A percentile compares a stretch with the other conserved stretches of the same genome.
phyloP scores from a whole-genome alignment of 2,329 filamentous ascomycete species.

The Paecilomyces variotii region DNA sequence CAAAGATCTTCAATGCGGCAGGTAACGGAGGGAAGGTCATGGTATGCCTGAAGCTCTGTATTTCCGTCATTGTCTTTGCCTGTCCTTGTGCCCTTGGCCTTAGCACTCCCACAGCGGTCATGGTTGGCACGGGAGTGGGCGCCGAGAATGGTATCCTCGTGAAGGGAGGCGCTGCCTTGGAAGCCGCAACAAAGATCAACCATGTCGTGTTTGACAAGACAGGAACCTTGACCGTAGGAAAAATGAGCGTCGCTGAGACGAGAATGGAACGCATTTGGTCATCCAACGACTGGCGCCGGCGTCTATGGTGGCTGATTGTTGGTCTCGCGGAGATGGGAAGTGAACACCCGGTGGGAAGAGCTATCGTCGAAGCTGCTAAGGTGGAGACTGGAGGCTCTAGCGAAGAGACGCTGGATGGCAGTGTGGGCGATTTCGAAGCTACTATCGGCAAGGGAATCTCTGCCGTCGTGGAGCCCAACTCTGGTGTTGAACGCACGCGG shows the following conservation, averaged over 20 bases:
- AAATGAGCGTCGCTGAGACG: slow-evolving; percentile 79
- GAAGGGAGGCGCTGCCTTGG: slow-evolving; percentile 87
- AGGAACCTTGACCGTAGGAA: slow-evolving; percentile 85
- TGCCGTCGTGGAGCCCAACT: slow-evolving; percentile 69
- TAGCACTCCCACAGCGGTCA: slow-evolving; percentile 91
- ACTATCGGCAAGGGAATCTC: slow-evolving; percentile 77
- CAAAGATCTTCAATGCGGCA: slow-evolving; percentile 73
- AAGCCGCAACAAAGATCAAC: slow-evolving; percentile 81
- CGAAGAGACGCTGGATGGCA: slow-evolving; percentile 72
- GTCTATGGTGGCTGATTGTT: slow-evolving; percentile 91
- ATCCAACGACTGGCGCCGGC: slow-evolving; percentile 57
- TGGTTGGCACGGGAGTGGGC: slow-evolving; percentile 97
- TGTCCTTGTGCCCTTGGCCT: slow-evolving; percentile 95
- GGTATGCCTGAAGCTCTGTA: slow-evolving; percentile 95
- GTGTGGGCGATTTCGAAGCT: slow-evolving; percentile 75
- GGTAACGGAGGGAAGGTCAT: slow-evolving; percentile 85
- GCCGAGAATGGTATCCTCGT: slow-evolving; percentile 96
- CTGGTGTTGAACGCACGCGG: slow-evolving; percentile 57
- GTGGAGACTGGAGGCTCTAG: slow-evolving; percentile 62
- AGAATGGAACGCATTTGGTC: slow-evolving; percentile 63
- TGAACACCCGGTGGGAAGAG: slow-evolving; percentile 91
- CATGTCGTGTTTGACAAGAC: slow-evolving; percentile 94
- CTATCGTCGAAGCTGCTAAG: slow-evolving; percentile 69
- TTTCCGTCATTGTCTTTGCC: slow-evolving; percentile 96
- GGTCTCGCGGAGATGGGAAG: slow-evolving; percentile 93